Evolutionary conservation across 805 yeast species (phyloP).

Genomic region (Cyberlindnera mycetangii): DNA sequence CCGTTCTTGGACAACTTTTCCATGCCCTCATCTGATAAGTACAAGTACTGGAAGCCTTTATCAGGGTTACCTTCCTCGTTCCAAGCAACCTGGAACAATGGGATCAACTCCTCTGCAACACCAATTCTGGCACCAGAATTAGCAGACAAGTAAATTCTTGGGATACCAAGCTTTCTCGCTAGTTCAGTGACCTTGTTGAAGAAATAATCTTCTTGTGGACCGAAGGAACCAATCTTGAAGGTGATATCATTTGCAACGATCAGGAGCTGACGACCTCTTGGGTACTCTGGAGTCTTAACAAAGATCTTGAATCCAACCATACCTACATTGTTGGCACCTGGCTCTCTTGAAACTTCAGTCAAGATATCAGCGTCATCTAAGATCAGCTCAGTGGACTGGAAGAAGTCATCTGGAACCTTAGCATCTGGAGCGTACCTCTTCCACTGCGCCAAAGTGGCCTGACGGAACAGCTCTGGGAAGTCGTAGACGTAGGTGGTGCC

Average conservation of each 20-base stretch:
- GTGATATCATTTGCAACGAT: slow-evolving; percentile 97
- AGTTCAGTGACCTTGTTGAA: slow-evolving; percentile 90
- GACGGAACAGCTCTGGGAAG: slow-evolving; percentile 98
- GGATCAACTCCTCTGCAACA: slow-evolving; percentile 92
- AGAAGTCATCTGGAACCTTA: slow-evolving; percentile 72
- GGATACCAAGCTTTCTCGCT: slow-evolving; percentile 88
- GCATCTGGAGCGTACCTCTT: slow-evolving; percentile 53
- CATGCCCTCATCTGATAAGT: slow-evolving; percentile 68
- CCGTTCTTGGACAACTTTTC: slow-evolving; percentile 55
- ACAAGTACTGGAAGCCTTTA: slow-evolving; percentile 89
- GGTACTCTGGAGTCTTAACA: slow-evolving; percentile 95
- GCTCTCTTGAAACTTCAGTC: slow-evolving; percentile 89
- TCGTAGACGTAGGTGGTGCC: slow-evolving; percentile 98
- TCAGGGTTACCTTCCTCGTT: slow-evolving; percentile 68
- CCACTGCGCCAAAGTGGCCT: slow-evolving; percentile 87
- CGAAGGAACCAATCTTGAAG: slow-evolving; percentile 97
- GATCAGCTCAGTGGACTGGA: slow-evolving; percentile 78
- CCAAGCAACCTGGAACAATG: slow-evolving; percentile 92
- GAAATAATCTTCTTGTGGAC: slow-evolving; percentile 92
- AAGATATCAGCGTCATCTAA: slow-evolving; percentile 73
- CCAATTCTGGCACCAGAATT: slow-evolving; percentile 99
- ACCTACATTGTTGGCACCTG: slow-evolving; percentile 94
- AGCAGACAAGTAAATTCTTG: slow-evolving; percentile 93
- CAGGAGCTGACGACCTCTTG: slow-evolving; percentile 90
- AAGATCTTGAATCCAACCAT: slow-evolving; percentile 95